Percentiles rank a stretch among this genome's conserved stretches.
phyloP scores from a whole-genome alignment of 2,329 filamentous ascomycete genomes.

The Pseudocercospora cruenta region DNA sequence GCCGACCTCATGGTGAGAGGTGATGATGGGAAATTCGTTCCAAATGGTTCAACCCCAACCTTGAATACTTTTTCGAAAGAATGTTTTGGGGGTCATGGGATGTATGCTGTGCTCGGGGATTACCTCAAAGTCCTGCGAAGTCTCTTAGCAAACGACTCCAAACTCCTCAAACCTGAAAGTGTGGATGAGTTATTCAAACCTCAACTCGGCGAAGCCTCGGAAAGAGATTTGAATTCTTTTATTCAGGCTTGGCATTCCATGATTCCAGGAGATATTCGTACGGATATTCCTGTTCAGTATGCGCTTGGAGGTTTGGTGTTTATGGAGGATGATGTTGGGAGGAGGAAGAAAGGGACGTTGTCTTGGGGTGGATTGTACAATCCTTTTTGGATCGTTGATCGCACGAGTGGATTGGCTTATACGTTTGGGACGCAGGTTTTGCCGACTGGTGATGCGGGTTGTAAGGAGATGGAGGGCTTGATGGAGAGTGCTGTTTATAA shows the following conservation, averaged over 20 bases:
- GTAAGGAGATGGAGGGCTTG: slow-evolving; percentile 40
- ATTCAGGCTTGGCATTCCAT: slow-evolving; percentile 36
- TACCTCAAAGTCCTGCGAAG: slow-evolving; percentile 53
- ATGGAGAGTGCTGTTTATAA: slow-evolving; percentile 49
- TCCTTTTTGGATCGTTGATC: slow-evolving; percentile 50
- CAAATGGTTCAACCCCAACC: slow-evolving; percentile 18
- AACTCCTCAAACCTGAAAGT: slow-evolving; percentile 48
- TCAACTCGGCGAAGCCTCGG: slow-evolving; percentile 43
- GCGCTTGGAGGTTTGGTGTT: slow-evolving; percentile 50
- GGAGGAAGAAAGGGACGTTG: slow-evolving; percentile 46
- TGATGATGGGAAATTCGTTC: slow-evolving; percentile 26
- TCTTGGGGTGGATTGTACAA: slow-evolving; percentile 54
- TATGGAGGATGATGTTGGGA: slow-evolving; percentile 42
- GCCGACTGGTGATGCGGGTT: slow-evolving; percentile 46
- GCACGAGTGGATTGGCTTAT: slow-evolving; percentile 46
- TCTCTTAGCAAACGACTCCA: slow-evolving; percentile 54
- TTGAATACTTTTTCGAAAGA: slow-evolving; percentile 36
- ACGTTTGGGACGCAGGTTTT: slow-evolving; percentile 50
- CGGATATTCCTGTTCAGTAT: slow-evolving; percentile 40
- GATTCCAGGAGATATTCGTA: slow-evolving; percentile 40
- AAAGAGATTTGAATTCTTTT: slow-evolving; percentile 36
- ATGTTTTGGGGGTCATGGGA: slow-evolving; percentile 41
- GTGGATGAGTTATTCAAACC: slow-evolving; percentile 53
- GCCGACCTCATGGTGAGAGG: slow-evolving; percentile 31
- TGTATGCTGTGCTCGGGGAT: slow-evolving; percentile 40